Percentiles rank a stretch among this genome's conserved stretches.
These are phyloP conservation scores for Pistacia atlantica DNA, from an alignment of 345 rosid species.

Conservation along the genomic window DNA sequence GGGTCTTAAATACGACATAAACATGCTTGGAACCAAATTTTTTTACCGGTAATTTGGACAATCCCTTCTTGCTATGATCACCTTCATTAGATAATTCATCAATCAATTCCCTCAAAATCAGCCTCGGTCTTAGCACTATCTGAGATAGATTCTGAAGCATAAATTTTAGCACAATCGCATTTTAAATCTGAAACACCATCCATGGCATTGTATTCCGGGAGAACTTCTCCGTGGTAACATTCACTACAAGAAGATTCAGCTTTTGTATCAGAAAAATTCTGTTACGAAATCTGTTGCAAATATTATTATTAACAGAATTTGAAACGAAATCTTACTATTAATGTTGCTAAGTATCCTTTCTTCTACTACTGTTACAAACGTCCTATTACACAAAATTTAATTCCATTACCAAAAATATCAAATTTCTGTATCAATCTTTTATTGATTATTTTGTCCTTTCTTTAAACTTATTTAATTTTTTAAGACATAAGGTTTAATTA, in stretches of 20 bases:
- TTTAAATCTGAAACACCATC: slow-evolving; percentile 39
- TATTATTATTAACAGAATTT: too few species aligned
- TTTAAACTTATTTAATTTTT: too few species aligned
- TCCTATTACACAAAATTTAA: too few species aligned
- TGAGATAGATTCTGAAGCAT: slow-evolving; percentile 74
- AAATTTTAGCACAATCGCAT: slow-evolving; percentile 72
- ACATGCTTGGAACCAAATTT: neutral
- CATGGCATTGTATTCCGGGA: slow-evolving; percentile 28
- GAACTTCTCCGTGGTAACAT: slow-evolving; percentile 27
- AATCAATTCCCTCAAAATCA: slow-evolving; percentile 70
- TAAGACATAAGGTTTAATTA: too few species aligned
- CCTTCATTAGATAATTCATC: slow-evolving; percentile 48
- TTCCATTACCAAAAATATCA: too few species aligned
- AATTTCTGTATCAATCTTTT: too few species aligned
- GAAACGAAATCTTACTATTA: too few species aligned
- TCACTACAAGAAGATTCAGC: neutral
- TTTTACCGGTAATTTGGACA: slow-evolving; percentile 73
- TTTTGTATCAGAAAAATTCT: too few species aligned
- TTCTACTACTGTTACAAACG: too few species aligned
- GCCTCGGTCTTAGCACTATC: slow-evolving; percentile 48
- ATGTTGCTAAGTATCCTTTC: too few species aligned
- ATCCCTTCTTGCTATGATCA: slow-evolving; percentile 56
- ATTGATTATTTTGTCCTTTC: too few species aligned
- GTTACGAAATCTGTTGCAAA: too few species aligned
- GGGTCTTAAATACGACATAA: neutral